Evolutionary conservation across 805 yeast genomes (phyloP).

Genomic region (Ogataea nakhonphanomensis): DNA sequence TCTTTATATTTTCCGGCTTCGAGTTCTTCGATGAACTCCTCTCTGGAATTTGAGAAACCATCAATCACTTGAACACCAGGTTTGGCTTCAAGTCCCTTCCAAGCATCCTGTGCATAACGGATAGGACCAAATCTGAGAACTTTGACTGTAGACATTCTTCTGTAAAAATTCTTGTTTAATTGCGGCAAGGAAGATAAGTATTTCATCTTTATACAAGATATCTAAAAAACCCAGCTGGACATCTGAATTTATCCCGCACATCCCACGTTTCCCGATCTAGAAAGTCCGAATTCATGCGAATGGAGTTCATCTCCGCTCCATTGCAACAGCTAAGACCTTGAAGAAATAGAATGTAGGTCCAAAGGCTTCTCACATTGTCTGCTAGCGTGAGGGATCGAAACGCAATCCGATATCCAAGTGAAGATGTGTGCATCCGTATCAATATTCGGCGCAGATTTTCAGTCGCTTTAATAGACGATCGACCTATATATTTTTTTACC

Average conservation of each 20-base stretch:
- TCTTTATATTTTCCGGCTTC: constrained; percentile 34
- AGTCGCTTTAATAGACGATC: constrained; percentile 4
- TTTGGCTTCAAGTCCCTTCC: constrained; percentile 40
- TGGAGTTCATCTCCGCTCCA: too few species aligned
- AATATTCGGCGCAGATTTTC: background rate
- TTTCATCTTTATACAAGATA: constrained; percentile 4
- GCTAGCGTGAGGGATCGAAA: too few species aligned
- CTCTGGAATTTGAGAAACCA: constrained; percentile 37
- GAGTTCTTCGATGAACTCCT: constrained; percentile 38
- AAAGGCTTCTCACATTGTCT: too few species aligned
- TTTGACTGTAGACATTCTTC: constrained; percentile 36
- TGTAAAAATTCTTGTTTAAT: constrained; percentile 1
- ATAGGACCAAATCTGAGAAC: constrained; percentile 65
- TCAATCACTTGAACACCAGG: constrained; percentile 45
- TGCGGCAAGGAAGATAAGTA: background rate
- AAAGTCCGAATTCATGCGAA: background rate
- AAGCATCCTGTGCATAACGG: constrained; percentile 58
- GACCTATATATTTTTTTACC: constrained; percentile 5
- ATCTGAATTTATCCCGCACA: constrained; percentile 3
- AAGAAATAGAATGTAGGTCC: too few species aligned
- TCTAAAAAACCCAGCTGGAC: background rate
- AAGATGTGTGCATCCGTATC: background rate
- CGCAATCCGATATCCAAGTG: too few species aligned
- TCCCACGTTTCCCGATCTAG: constrained; percentile 4
- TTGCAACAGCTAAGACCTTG: too few species aligned